Evolutionary conservation across 176 grass and related monocot genomes (phyloP), one percentile per base, ranked within the genome.

Genomic region (Saccharum officinarum): DNA sequence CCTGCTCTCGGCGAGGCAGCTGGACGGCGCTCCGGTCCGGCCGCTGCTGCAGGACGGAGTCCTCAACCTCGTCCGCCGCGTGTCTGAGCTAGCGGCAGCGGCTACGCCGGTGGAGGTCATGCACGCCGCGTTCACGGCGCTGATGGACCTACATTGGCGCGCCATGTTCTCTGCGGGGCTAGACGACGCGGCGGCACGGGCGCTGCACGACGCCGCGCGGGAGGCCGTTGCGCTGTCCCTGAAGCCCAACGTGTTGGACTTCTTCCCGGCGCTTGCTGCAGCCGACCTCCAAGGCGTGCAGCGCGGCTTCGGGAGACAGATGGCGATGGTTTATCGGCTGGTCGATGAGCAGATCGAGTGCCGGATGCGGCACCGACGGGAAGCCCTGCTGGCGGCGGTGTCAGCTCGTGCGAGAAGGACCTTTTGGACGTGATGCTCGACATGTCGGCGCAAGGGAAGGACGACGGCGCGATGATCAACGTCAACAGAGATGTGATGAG

Each of bases 131-230:
- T 93, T 88, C 76, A 63, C 81, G 10, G 76, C 85, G 7, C 26
- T 49, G 60, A 26, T 69, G 80, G 83, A 79, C 37, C 41, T 90
- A 37, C 59, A 63, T 23, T 90, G 88, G 61, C 62, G 64, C 63
- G 86, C 65, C 37, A 81, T 90, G 77, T 90, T 93, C 91, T 88
- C 88, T 1, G 18, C 6, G 18, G 73, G 47, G 17, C 47, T 76
- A 2, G 73, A 54, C 28, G 73, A 3, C 16, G 46, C 8, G 15
- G 25, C 72, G 73, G 30, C 46, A 16, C 15, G 1, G 14, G 45
- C 3, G 16, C 73, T 55, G 30, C 47, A 55, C 16, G 47, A 17
- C 8, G 47, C 47, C 46, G 17, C 46, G 17, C 26, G 47, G 28
- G 73, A 55, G 47, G 47, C 30, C 47, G 47, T 76, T 47, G 47